Percentiles rank a stretch among this genome's conserved stretches.
phyloP scores from a whole-genome alignment of 495 filamentous ascomycete species.

The Penicillium arizonense region DNA sequence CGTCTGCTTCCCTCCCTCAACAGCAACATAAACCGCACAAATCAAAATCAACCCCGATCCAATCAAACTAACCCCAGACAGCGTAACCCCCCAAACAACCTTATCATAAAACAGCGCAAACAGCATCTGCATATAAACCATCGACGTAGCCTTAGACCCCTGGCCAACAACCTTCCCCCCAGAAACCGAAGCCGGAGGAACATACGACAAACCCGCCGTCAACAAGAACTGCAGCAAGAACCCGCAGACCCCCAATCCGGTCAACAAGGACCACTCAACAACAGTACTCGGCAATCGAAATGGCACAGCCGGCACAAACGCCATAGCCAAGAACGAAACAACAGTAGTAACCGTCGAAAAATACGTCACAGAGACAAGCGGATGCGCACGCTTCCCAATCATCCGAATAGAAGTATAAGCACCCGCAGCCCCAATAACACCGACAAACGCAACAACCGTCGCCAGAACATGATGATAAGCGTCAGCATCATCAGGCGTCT shows the following conservation, averaged over 20 bases:
- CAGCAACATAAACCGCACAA: constrained; percentile 75
- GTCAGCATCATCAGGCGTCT: constrained; percentile 32
- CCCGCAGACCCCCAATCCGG: constrained; percentile 70
- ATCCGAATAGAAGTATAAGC: constrained; percentile 80
- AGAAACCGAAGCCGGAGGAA: constrained; percentile 38
- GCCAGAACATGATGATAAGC: constrained; percentile 67
- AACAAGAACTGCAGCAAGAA: constrained; percentile 86
- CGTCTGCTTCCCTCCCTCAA: constrained; percentile 39
- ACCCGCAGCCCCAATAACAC: constrained; percentile 74
- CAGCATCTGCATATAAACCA: constrained; percentile 91
- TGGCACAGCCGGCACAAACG: constrained; percentile 54
- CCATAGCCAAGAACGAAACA: constrained; percentile 59
- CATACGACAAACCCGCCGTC: constrained; percentile 74
- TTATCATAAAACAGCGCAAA: constrained; percentile 85
- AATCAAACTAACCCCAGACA: constrained; percentile 62
- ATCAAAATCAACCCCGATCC: constrained; percentile 80
- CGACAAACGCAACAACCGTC: constrained; percentile 70
- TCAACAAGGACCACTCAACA: constrained; percentile 69
- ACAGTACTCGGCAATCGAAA: constrained; percentile 61
- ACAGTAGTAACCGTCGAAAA: constrained; percentile 71
- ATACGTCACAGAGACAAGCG: constrained; percentile 83
- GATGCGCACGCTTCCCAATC: constrained; percentile 82
- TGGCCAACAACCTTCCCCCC: constrained; percentile 21
- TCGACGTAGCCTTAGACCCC: constrained; percentile 75
- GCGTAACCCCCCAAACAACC: constrained; percentile 69